A percentile compares a stretch with the other conserved stretches of the same genome.
Evolutionary conservation across 805 yeast genomes (phyloP).

Genomic region (Torulaspora gathmanii): DNA sequence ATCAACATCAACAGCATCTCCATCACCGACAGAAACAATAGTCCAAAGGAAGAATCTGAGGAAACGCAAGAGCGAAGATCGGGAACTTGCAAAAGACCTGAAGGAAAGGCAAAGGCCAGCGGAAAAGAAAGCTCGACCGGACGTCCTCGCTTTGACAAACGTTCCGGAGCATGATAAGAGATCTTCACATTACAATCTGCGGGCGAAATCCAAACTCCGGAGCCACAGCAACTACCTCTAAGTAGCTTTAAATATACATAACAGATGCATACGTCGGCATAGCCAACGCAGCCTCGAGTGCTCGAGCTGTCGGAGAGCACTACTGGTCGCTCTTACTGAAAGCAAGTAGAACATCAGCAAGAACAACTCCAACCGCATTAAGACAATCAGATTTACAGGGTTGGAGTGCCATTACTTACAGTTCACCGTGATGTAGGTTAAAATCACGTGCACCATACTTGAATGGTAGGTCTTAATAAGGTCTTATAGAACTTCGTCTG

Average conservation of each 20-base stretch:
- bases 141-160: constrained; percentile 19
- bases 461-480: background rate
- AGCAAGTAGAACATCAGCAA: too few relatives aligned
- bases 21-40: background rate
- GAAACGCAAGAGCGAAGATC: constrained; percentile 15
- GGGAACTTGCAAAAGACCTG: constrained; percentile 10
- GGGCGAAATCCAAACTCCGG: constrained; percentile 33
- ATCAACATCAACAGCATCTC: constrained; percentile 3
- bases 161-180: constrained; percentile 30
- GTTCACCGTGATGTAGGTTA: too few relatives aligned
- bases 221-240: constrained; percentile 6
- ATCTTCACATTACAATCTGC: constrained; percentile 32
- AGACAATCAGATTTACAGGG: too few relatives aligned
- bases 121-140: constrained; percentile 30
- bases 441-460: background rate
- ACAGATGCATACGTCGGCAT: background rate
- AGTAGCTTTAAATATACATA: background rate
- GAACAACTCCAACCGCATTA: too few relatives aligned
- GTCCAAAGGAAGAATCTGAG: constrained; percentile 7
- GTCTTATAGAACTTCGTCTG: background rate
- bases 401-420: too few relatives aligned
- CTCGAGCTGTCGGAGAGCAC: too few relatives aligned
- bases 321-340: too few relatives aligned
- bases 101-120: constrained; percentile 25
- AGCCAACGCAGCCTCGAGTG: too few relatives aligned